phyloP scores from a whole-genome alignment of 352 stramenopile species.

The Phytopythium litorale region DNA sequence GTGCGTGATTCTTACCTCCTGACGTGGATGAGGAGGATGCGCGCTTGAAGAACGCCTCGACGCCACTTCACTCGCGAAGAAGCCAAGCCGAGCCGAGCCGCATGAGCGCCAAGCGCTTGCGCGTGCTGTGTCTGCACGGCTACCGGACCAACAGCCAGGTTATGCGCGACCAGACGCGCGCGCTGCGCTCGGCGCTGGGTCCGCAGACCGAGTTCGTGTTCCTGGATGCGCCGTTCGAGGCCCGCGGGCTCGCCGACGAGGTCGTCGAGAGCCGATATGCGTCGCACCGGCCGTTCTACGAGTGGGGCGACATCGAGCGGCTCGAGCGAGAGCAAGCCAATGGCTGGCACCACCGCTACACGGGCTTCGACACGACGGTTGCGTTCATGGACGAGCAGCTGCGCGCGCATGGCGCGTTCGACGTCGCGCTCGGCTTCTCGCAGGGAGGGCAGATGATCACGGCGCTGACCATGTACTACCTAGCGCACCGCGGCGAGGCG shows the following conservation, averaged over 20 bases:
- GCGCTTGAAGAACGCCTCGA: slow-evolving; percentile 5
- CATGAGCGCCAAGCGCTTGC: slow-evolving; percentile 15
- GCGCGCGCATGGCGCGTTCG: slow-evolving; percentile 35
- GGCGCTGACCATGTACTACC: slow-evolving; percentile 34
- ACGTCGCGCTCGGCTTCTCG: slow-evolving; percentile 58
- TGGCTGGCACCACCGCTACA: slow-evolving; percentile 37
- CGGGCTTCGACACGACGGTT: slow-evolving; percentile 35
- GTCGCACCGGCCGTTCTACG: slow-evolving; percentile 33
- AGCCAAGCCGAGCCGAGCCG: not conserved
- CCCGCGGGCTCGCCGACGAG: slow-evolving; percentile 23
- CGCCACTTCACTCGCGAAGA: not conserved
- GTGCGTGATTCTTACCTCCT: no score
- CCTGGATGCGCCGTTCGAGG: slow-evolving; percentile 29
- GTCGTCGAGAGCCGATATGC: slow-evolving; percentile 34
- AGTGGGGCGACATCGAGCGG: slow-evolving; percentile 26
- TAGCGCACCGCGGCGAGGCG: slow-evolving; percentile 17
- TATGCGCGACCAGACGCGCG: slow-evolving; percentile 43
- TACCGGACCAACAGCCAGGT: slow-evolving; percentile 47
- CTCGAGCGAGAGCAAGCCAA: slow-evolving; percentile 22
- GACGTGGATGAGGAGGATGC: slow-evolving; percentile 1
- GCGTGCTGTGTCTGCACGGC: slow-evolving; percentile 52
- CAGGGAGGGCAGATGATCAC: slow-evolving; percentile 51
- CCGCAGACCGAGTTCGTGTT: slow-evolving; percentile 47
- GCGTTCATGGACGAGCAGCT: slow-evolving; percentile 41
- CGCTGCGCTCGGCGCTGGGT: slow-evolving; percentile 28